These are phyloP conservation scores for Fusarium tjaetaba DNA, from an alignment of 2,329 filamentous ascomycete species.

Conservation along the genomic window DNA sequence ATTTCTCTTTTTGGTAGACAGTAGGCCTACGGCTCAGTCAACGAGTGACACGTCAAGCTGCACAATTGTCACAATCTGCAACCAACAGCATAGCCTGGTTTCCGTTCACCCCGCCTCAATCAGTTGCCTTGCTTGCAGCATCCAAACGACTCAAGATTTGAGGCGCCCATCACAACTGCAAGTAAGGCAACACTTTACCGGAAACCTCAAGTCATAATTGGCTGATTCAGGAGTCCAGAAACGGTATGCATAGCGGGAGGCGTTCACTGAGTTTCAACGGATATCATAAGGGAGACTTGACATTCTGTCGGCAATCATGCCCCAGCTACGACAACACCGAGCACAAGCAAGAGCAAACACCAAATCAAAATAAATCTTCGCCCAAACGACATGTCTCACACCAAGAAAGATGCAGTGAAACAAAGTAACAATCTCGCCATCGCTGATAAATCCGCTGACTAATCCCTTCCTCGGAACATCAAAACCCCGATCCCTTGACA, in stretches of 20 bases:
- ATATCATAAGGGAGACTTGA: background rate
- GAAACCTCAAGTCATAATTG: too few relatives aligned
- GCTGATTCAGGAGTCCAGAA: background rate
- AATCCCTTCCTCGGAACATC: slow-evolving; percentile 1
- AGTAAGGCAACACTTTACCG: too few relatives aligned
- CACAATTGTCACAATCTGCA: background rate
- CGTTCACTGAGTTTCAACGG: rapidly evolving
- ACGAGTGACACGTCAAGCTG: slow-evolving; percentile 9
- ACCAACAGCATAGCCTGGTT: slow-evolving; percentile 11
- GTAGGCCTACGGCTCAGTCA: background rate
- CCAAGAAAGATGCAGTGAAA: background rate
- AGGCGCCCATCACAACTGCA: too few relatives aligned
- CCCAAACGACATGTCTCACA: rapidly evolving
- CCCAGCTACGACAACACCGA: too few relatives aligned
- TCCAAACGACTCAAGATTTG: rapidly evolving
- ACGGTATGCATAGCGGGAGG: slow-evolving; percentile 6
- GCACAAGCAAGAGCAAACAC: too few relatives aligned
- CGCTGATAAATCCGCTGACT: slow-evolving; percentile 20
- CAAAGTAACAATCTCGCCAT: background rate
- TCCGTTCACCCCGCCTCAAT: slow-evolving; percentile 1
- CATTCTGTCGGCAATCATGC: too few relatives aligned
- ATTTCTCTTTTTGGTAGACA: background rate
- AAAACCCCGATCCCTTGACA: slow-evolving; percentile 23
- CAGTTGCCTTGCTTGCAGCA: background rate
- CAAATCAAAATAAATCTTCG: too few relatives aligned